These are phyloP conservation scores for Phytophthora quininea DNA, from an alignment of 352 stramenopile species.

Conservation along the genomic window DNA sequence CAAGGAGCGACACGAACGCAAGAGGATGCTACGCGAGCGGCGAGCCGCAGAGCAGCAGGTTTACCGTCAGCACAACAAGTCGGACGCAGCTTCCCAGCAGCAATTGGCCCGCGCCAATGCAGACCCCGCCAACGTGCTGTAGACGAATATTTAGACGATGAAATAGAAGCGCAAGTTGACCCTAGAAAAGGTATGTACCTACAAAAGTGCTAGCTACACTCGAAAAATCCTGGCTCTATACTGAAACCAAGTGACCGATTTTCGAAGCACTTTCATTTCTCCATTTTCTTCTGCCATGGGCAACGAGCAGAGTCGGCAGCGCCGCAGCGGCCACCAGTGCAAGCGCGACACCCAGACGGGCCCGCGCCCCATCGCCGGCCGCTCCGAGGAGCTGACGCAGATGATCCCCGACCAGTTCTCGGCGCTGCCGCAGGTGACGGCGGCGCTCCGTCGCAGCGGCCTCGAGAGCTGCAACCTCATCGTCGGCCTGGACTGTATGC, in stretches of 20 bases:
- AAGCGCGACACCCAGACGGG: constrained; percentile 43
- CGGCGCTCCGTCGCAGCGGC: constrained; percentile 71
- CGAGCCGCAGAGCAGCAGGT: constrained; percentile 30
- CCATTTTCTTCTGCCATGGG: constrained; percentile 31
- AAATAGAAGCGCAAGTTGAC: neutral
- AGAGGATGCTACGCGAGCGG: constrained; percentile 59
- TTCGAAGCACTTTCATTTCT: constrained; percentile 16
- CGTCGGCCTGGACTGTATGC: constrained; percentile 82
- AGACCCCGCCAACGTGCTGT: constrained; percentile 46
- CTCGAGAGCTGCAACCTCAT: constrained; percentile 90
- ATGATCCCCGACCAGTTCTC: constrained; percentile 81
- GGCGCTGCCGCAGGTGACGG: constrained; percentile 68
- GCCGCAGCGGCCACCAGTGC: constrained; percentile 6
- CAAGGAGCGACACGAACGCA: constrained; percentile 61
- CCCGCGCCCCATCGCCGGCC: constrained; percentile 35
- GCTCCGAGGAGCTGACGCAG: constrained; percentile 27
- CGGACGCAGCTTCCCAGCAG: constrained; percentile 25
- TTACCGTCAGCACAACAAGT: constrained; percentile 37
- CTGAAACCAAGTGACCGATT: constrained; percentile 18
- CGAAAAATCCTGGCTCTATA: constrained; percentile 14
- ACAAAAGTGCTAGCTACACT: neutral
- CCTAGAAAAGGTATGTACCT: neutral
- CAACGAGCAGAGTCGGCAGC: constrained; percentile 32
- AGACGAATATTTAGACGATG: constrained; percentile 3
- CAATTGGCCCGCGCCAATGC: constrained; percentile 17